Evolutionary conservation across 2,329 filamentous ascomycete genomes (phyloP).

Genomic region (Scedosporium dehoogii): DNA sequence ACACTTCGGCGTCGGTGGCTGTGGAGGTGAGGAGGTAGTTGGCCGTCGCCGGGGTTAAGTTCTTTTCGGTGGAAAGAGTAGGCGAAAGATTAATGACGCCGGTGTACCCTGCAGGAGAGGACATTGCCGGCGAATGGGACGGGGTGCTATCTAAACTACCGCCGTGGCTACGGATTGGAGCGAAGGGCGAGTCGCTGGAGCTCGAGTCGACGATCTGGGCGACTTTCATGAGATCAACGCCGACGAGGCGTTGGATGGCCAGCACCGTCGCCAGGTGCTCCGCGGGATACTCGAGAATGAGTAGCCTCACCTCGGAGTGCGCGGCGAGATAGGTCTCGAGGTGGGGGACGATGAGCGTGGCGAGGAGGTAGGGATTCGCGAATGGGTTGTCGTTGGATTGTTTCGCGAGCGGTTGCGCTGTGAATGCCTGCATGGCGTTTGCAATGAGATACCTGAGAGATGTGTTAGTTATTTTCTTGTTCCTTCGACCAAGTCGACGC

Average conservation of each 20-base stretch:
- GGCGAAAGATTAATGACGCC: conserved; percentile 14
- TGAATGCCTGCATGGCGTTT: conserved; percentile 50
- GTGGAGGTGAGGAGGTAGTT: conserved; percentile 48
- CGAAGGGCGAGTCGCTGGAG: conserved; percentile 12
- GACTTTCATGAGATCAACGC: conserved; percentile 46
- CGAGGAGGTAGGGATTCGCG: conserved; percentile 41
- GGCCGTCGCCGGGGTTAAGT: conserved; percentile 34
- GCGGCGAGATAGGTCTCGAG: conserved; percentile 48
- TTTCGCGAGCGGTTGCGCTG: conserved; percentile 36
- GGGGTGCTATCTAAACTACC: neutral
- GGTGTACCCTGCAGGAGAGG: conserved; percentile 16
- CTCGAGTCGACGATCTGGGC: conserved; percentile 43
- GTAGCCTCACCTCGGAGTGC: conserved; percentile 41
- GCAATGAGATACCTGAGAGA: conserved; percentile 44
- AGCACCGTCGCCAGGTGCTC: conserved; percentile 47
- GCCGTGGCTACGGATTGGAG: neutral
- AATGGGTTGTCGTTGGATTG: conserved; percentile 45
- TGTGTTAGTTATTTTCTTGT: neutral
- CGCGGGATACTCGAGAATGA: conserved; percentile 49
- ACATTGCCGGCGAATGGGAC: conserved; percentile 11
- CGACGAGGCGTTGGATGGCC: conserved; percentile 47
- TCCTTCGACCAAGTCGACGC: too few relatives aligned
- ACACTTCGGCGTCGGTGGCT: conserved; percentile 43
- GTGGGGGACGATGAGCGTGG: conserved; percentile 48
- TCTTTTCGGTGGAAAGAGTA: conserved; percentile 10